Evolutionary conservation across 345 rosid species (phyloP).

Genomic region (Camelina neglecta): DNA sequence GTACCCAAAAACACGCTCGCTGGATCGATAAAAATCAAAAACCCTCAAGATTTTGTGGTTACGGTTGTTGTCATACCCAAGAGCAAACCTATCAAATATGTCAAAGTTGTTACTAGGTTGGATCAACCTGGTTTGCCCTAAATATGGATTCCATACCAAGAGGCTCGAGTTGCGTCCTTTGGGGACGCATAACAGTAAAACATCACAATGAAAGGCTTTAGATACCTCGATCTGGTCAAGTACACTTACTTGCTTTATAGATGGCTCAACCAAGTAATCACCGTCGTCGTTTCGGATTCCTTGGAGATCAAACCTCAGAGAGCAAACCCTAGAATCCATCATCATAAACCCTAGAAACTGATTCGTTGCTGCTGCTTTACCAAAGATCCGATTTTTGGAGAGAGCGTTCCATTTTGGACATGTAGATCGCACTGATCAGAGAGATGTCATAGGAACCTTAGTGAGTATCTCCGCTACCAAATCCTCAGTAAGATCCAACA

Average conservation of each 20-base stretch:
- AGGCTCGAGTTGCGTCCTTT: not conserved
- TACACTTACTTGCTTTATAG: not conserved
- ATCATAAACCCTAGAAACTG: slow-evolving; percentile 8
- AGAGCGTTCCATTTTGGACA: too few species aligned
- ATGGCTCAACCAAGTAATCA: not conserved
- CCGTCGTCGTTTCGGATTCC: not conserved
- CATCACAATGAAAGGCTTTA: not conserved
- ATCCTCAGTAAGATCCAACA: not conserved
- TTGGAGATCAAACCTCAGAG: not conserved
- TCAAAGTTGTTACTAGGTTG: not conserved
- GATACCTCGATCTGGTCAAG: not conserved
- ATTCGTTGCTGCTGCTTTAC: not conserved
- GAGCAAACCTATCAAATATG: not conserved
- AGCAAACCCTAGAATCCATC: not conserved
- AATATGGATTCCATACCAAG: not conserved
- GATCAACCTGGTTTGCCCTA: not conserved
- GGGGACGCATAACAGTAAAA: not conserved
- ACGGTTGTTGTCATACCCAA: not conserved
- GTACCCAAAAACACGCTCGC: not conserved
- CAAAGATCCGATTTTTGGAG: too few species aligned
- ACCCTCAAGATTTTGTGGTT: not conserved
- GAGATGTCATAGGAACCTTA: too few species aligned
- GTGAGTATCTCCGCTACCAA: not conserved
- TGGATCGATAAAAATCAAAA: not conserved
- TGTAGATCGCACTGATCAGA: too few species aligned